Evolutionary conservation across 331 rosid genomes (phyloP), one percentile per base, ranked within the genome.

Genomic region (Saraca asoca): DNA sequence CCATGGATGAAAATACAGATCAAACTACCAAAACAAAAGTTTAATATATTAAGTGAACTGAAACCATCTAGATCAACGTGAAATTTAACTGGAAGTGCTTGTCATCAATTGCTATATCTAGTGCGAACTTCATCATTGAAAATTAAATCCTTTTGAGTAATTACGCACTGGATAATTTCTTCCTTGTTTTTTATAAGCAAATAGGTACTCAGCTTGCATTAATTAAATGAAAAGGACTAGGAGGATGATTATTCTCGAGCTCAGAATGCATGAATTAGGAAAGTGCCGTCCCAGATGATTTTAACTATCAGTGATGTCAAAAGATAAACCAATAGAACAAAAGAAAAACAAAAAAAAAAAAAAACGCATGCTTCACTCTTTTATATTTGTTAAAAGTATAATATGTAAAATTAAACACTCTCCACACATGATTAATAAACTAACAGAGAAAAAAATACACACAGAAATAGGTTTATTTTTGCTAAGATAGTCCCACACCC

Each of bases 391-490:
- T 24, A 3, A 24, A 1, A 24, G 1, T 1, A 24, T 24, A 24
- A 1, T 24, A 24, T 24, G 31, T 24, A 24, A 24, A 24, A 16
- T 51, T 29, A 34, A 53, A 33, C 50, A 72, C 17, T 31, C 54
- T 29, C 0, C 10, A 16, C 12, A 51, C 58, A 51, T 52, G 19
- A 12, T 62, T 5, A 43, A 51, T 18, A 31, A 72, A 65, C 50
- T 29, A 44, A 39, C 37, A 17, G 31, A 67, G 15, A 74, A 70
- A 48, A 39, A 24, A 24, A n/a, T 53, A 44, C 71, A 67, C 76
- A 20, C 69, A 35, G 13, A 43, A 15, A 51, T 42, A 58, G 0
- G 19, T 70, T 64, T 45, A 9, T 37, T 42, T 35, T 10, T 57
- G 20, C 45, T 33, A 58, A 15, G 55, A 20, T 18, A 33, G 33